phyloP scores from a whole-genome alignment of 1,139 yeast species.

The Diutina ranongensis region DNA sequence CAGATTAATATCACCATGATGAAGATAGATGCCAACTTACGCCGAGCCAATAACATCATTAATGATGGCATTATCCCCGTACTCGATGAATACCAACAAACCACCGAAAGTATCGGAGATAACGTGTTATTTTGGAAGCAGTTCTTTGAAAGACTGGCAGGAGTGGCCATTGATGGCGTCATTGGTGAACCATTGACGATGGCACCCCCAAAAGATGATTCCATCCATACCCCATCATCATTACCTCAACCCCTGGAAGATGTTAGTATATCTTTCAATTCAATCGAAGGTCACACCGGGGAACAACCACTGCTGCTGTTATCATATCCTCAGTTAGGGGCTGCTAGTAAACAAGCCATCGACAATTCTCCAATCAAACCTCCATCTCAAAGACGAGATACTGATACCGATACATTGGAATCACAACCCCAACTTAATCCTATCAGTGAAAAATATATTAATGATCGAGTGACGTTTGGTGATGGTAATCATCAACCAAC shows the following conservation, averaged over 20 bases:
- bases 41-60: constrained; percentile 5
- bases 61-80: not conserved
- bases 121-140: constrained; percentile 1
- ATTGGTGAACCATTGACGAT: not conserved
- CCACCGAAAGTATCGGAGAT: not conserved
- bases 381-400: no score
- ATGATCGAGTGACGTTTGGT: no score
- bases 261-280: not conserved
- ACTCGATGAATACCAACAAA: not conserved
- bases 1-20: not conserved
- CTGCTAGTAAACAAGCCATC: not conserved
- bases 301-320: not conserved
- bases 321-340: not conserved
- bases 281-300: constrained; percentile 1
- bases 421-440: not conserved
- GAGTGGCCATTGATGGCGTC: not conserved
- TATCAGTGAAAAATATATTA: not conserved
- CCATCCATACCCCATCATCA: not conserved
- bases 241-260: not conserved
- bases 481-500: no score
- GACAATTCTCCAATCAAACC: not conserved
- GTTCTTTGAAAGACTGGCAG: not conserved
- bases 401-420: not conserved
- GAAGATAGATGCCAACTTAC: constrained; percentile 4
- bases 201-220: not conserved